Evolutionary conservation across 1,284 basidiomycete species (phyloP).

Genomic region (Ganoderma lucidum): DNA sequence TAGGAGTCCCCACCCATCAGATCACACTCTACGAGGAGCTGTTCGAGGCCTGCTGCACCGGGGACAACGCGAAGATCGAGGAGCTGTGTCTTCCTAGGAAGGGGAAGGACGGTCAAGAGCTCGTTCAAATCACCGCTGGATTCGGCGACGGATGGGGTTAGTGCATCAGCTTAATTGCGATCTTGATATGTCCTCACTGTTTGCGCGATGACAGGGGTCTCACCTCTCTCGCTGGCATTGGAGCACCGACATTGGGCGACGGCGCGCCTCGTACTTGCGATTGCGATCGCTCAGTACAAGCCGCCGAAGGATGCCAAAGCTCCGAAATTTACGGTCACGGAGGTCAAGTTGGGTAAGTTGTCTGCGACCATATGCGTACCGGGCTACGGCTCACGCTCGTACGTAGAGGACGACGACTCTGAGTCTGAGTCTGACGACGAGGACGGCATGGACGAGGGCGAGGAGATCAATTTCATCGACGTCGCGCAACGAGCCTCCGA

Average conservation of each 20-base stretch:
- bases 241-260: conserved; percentile 59
- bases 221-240: conserved; percentile 57
- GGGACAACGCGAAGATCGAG: conserved; percentile 57
- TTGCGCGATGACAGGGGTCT: conserved; percentile 36
- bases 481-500: conserved; percentile 55
- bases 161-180: background rate
- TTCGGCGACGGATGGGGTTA: conserved; percentile 16
- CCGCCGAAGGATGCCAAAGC: conserved; percentile 45
- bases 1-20: conserved; percentile 33
- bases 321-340: conserved; percentile 42
- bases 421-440: conserved; percentile 44
- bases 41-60: conserved; percentile 59
- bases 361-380: background rate
- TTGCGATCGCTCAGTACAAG: conserved; percentile 60
- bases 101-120: conserved; percentile 34
- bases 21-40: conserved; percentile 54
- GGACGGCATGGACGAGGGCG: conserved; percentile 40
- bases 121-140: conserved; percentile 50
- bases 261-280: conserved; percentile 59
- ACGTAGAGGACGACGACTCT: conserved; percentile 39
- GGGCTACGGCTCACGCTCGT: background rate
- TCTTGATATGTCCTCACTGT: background rate
- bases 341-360: conserved; percentile 46
- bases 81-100: conserved; percentile 56
- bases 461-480: conserved; percentile 54